A percentile compares a stretch with the other conserved stretches of the same genome.
Evolutionary conservation across 768 basidiomycete species (phyloP).

Genomic region (Dendrothele bispora): DNA sequence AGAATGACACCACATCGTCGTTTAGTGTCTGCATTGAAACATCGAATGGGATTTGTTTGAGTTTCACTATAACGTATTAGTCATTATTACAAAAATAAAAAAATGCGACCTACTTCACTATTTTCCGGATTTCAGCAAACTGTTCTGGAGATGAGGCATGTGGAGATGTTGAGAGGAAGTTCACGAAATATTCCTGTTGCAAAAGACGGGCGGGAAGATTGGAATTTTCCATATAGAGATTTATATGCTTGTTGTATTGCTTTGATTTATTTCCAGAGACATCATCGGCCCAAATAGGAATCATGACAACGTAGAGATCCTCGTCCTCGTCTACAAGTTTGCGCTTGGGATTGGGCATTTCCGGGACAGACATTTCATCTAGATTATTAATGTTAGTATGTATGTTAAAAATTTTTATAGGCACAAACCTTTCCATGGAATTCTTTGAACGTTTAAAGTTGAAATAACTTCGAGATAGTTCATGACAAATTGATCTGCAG

Average conservation of each 20-base stretch:
- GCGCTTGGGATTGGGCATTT: conserved; percentile 34
- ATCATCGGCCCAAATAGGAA: conserved; percentile 39
- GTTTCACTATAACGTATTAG: conserved; percentile 27
- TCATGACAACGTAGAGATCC: conserved; percentile 29
- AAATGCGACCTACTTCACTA: conserved; percentile 31
- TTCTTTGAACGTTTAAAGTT: background rate
- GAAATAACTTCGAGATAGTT: background rate
- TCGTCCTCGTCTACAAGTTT: conserved; percentile 27
- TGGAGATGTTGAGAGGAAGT: conserved; percentile 40
- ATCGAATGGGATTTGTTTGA: conserved; percentile 28
- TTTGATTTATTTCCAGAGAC: conserved; percentile 45
- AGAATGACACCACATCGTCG: conserved; percentile 17
- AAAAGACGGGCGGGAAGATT: conserved; percentile 35
- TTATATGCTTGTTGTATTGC: conserved; percentile 46
- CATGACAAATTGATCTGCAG: background rate
- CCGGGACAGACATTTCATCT: background rate
- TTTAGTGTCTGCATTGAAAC: conserved; percentile 23
- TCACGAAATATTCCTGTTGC: conserved; percentile 35
- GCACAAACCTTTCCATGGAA: background rate
- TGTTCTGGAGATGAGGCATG: conserved; percentile 38
- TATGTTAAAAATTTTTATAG: too few relatives aligned
- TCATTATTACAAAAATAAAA: background rate
- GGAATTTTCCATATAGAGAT: conserved; percentile 37
- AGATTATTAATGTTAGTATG: too few relatives aligned
- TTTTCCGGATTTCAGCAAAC: conserved; percentile 25